phyloP scores from a whole-genome alignment of 2,329 filamentous ascomycete genomes.

The Exophiala sideris region DNA sequence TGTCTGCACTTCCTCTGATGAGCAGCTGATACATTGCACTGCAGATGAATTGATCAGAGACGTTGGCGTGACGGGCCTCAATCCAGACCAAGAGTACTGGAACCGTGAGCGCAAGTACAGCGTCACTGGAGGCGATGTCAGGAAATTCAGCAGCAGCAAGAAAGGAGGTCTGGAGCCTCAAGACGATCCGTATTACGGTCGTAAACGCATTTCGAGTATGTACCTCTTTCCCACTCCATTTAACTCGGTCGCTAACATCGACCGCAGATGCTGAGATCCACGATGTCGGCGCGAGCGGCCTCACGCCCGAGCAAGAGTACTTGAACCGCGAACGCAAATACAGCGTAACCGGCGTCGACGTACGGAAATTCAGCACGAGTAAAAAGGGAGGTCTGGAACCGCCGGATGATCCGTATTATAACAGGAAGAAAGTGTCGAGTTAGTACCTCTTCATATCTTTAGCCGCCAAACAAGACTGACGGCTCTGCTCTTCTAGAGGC shows the following conservation, averaged over 20 bases:
- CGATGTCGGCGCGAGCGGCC: slow-evolving; percentile 22
- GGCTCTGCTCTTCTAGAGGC: neutral
- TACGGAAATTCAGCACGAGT: slow-evolving; percentile 25
- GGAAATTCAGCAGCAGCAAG: slow-evolving; percentile 25
- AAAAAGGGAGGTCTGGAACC: slow-evolving; percentile 21
- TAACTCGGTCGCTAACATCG: slow-evolving; percentile 3
- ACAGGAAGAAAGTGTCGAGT: slow-evolving; percentile 24
- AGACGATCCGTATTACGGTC: slow-evolving; percentile 27
- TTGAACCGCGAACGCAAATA: slow-evolving; percentile 27
- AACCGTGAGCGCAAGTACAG: slow-evolving; percentile 27
- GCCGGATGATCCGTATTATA: slow-evolving; percentile 25
- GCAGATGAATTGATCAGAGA: slow-evolving; percentile 26
- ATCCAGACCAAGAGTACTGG: slow-evolving; percentile 24
- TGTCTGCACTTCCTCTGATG: neutral
- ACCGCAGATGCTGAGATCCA: slow-evolving; percentile 20
- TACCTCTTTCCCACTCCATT: neutral
- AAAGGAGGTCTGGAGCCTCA: slow-evolving; percentile 22
- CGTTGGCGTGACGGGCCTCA: slow-evolving; percentile 24
- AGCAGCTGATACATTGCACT: neutral
- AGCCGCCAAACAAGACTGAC: neutral
- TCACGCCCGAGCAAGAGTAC: slow-evolving; percentile 27
- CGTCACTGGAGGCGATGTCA: slow-evolving; percentile 24
- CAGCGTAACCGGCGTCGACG: slow-evolving; percentile 24
- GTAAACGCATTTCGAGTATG: slow-evolving; percentile 25
- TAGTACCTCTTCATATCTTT: neutral